Conservation (phyloP, 2,329 filamentous ascomycete genomes). For the Chlorencoelia australis region DNA sequence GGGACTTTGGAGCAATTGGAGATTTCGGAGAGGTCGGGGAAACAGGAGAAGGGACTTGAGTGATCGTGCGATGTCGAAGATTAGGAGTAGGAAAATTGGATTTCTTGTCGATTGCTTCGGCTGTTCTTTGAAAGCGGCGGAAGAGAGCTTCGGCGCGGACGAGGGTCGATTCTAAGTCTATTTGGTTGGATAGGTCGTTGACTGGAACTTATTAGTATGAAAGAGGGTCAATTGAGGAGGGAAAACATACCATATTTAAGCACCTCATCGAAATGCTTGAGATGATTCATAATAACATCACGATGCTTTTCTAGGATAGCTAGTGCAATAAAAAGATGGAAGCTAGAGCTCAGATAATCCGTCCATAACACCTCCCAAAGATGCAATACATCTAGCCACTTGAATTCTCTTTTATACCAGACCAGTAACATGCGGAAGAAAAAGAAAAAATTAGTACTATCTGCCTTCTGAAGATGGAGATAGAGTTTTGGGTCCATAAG, state of each 20-base stretch:
- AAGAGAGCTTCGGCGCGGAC: conserved; percentile 84
- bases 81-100: conserved; percentile 62
- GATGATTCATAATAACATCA: conserved; percentile 91
- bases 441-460: conserved; percentile 99
- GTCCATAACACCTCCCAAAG: conserved; percentile 96
- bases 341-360: conserved; percentile 77
- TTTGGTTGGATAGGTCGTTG: conserved; percentile 88
- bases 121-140: conserved; percentile 73
- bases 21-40: conserved; percentile 4
- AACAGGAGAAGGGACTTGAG: conserved; percentile 2
- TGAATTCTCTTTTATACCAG: conserved; percentile 97
- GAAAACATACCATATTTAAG: conserved; percentile 73
- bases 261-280: conserved; percentile 93
- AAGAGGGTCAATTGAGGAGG: background rate
- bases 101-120: conserved; percentile 90
- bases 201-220: conserved; percentile 41
- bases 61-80: conserved; percentile 21
- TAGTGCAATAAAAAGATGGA: conserved; percentile 88
- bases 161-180: conserved; percentile 79
- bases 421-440: conserved; percentile 99
- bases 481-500: conserved; percentile 96
- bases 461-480: conserved; percentile 75
- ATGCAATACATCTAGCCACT: conserved; percentile 75
- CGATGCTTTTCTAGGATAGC: conserved; percentile 93
- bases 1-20: background rate